These are phyloP conservation scores for Verticillium zaregamsianum DNA, from an alignment of 2,329 filamentous ascomycete genomes.

Conservation along the genomic window DNA sequence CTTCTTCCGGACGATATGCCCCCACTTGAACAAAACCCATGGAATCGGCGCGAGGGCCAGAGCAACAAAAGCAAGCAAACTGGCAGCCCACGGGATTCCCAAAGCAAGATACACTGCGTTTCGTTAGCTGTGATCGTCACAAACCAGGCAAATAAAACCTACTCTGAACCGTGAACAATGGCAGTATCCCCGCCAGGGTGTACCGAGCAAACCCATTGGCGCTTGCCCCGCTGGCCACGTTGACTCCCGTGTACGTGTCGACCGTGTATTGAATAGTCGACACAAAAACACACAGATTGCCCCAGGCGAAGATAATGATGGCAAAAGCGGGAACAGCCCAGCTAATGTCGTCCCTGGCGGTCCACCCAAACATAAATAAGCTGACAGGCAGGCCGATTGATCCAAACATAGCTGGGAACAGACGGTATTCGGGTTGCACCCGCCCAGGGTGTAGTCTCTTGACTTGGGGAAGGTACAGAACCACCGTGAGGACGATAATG, in stretches of 20 bases:
- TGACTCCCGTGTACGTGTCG: slow-evolving; percentile 51
- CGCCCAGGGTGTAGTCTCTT: slow-evolving; percentile 24
- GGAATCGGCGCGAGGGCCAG: slow-evolving; percentile 45
- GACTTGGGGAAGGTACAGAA: slow-evolving; percentile 35
- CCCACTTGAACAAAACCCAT: slow-evolving; percentile 48
- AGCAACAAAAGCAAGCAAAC: slow-evolving; percentile 42
- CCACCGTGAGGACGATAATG: slow-evolving; percentile 33
- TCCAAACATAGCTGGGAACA: slow-evolving; percentile 55
- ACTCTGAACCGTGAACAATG: slow-evolving; percentile 57
- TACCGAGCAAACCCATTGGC: slow-evolving; percentile 58
- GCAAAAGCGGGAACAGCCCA: slow-evolving; percentile 49
- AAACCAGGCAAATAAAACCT: slow-evolving; percentile 15
- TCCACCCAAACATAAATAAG: slow-evolving; percentile 62
- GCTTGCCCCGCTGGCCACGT: slow-evolving; percentile 54
- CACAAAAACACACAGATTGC: slow-evolving; percentile 57
- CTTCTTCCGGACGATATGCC: slow-evolving; percentile 32
- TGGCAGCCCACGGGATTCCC: slow-evolving; percentile 42
- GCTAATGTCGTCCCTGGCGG: slow-evolving; percentile 35
- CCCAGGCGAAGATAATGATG: slow-evolving; percentile 54
- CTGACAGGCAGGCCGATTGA: slow-evolving; percentile 49
- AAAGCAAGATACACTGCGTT: slow-evolving; percentile 37
- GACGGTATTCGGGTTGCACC: slow-evolving; percentile 50
- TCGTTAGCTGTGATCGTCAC: not conserved
- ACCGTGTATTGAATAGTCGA: slow-evolving; percentile 46
- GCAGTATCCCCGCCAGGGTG: slow-evolving; percentile 51